These are phyloP conservation scores for Umbelopsis isabellina DNA, from an alignment of 192 early-diverging fungal species.

Conservation along the genomic window DNA sequence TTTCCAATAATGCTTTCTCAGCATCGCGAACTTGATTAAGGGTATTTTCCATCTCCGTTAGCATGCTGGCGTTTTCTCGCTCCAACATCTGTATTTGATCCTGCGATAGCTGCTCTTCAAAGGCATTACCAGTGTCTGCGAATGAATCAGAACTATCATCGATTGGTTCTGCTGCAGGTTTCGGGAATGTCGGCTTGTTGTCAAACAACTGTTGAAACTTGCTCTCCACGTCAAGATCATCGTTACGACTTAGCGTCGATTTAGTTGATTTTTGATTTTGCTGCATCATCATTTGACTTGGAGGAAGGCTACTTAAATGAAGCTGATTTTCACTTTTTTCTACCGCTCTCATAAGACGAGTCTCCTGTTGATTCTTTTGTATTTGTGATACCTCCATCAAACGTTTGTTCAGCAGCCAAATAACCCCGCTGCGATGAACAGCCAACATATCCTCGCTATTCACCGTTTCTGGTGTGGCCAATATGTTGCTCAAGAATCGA, in stretches of 20 bases:
- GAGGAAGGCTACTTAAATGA: conserved; percentile 16
- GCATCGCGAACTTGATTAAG: conserved; percentile 69
- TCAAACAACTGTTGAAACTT: conserved; percentile 24
- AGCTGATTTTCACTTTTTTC: conserved; percentile 62
- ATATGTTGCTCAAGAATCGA: conserved; percentile 43
- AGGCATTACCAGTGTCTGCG: conserved; percentile 45
- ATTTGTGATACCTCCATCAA: conserved; percentile 66
- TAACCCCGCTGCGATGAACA: conserved; percentile 69
- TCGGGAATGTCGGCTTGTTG: background rate
- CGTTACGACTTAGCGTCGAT: background rate
- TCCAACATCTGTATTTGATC: conserved; percentile 68
- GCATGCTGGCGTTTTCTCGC: conserved; percentile 67
- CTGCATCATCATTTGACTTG: background rate
- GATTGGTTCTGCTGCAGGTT: background rate
- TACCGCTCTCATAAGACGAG: conserved; percentile 64
- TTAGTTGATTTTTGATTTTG: conserved; percentile 9
- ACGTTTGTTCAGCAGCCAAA: conserved; percentile 68
- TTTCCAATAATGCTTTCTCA: conserved; percentile 70
- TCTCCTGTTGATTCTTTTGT: conserved; percentile 75
- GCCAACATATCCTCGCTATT: conserved; percentile 57
- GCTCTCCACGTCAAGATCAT: background rate
- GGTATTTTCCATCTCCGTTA: conserved; percentile 70
- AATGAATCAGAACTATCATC: background rate
- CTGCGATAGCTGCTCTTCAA: conserved; percentile 50
- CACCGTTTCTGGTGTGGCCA: conserved; percentile 43